Base-by-base conservation (phyloP, 164 flowering plant genomes). In the Chloranthus sessilifolius region DNA sequence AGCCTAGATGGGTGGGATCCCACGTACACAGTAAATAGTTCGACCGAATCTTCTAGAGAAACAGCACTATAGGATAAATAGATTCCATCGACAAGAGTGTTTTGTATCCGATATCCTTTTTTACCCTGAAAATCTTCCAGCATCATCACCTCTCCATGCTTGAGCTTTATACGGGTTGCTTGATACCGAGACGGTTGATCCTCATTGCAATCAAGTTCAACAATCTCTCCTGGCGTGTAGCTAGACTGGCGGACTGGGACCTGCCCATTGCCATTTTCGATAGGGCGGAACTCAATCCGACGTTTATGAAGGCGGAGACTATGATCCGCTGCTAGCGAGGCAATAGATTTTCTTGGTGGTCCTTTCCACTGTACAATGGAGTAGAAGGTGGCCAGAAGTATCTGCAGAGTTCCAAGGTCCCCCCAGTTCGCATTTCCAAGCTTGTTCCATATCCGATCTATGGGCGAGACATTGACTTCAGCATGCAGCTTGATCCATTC, bases 401-500 rank as follows among this genome's bases (percentile, higher is more conserved):
- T 30, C 68, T 83, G 92, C 24, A 83, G 50, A 47, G 89, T 74
- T 21, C 87, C 95, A 4, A 81, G 38, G 64, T 87, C 95, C 22
- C 85, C 83, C 95, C 95, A 87, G 38, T 78, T 87, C 30, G 83
- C 74, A 74, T 87, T 87, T 28, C 95, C 95, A 23, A 87, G 75
- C 71, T 83, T 80, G 67, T 87, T 87, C 95, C 95, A 87, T 53
- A 87, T 72, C 53, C 68, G 61, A 46, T 83, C 89, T 4, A 80
- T 67, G 2, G 87, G 73, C 12, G 92, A 79, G 57, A 87, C 71
- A 41, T 65, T 28, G 43, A 87, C 57, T 54, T 76, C 66, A 0
- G 92, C 71, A 64, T 78, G 77, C 40, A 48, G 44, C 38, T 65
- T 81, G 7, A 87, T 64, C 95, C 95, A 87, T 40, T 82, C 74